Base-by-base conservation (phyloP, 1,284 basidiomycete species). In the Pseudozyma thailandica region DNA sequence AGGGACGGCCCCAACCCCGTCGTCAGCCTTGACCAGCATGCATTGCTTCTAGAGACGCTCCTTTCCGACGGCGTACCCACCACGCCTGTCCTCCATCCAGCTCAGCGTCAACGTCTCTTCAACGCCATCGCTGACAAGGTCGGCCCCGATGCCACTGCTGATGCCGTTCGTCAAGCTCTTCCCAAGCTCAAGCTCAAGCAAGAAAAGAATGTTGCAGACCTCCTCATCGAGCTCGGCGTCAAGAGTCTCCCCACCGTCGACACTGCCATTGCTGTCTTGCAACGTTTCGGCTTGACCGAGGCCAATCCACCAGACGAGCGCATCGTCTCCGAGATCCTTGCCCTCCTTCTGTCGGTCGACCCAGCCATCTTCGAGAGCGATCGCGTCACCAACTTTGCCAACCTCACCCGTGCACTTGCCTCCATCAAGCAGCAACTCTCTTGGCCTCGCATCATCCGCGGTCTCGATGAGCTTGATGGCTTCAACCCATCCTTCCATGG, bases 21-120 rank as follows among this genome's bases (percentile, higher is more conserved):
- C 52, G 91, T 92, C 78, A 86, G 91, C 56, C 88, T 89, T 59
- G 91, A 91, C 84, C 86, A 94, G 74, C 87, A 93, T 84, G 86
- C 89, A 52, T 91, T 92, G 82, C 86, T 94, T 59, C 87, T 94
- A 64, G 69, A 59, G 52, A 68, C 65, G 10, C 66, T 75, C 26
- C 63, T 79, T 43, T 71, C 68, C 59, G 74, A 81, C 27, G 66
- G 61, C n/a, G 43, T 60, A 7, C 62, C 65, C 26, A 69, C 56
- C 47, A 57, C 74, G 5, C 66, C 74, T 7, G 47, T 77, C 18
- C 53, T 82, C 28, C 63, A 66, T 43, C 71, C 73, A 23, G 70
- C 71, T 13, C 75, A 81, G 33, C 72, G 75, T 16, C 64, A 77
- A 37, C 62, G 62, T 7, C 58, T 83, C 30, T 69, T 83, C 45